Evolutionary conservation across 1,139 yeast species (phyloP).

Genomic region (Hansenula sp.): DNA sequence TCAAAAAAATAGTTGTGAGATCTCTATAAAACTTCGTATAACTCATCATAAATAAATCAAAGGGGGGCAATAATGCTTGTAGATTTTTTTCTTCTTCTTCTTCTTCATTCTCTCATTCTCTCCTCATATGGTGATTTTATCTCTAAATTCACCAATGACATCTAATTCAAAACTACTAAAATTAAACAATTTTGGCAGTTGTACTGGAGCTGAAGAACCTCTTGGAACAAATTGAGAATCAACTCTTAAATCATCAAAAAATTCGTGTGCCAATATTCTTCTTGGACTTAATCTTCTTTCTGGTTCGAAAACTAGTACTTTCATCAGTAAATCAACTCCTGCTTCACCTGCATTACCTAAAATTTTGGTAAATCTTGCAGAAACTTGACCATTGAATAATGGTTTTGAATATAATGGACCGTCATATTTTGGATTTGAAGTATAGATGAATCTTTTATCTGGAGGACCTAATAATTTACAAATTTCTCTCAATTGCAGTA

Average conservation of each 20-base stretch:
- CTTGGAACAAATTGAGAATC: constrained; percentile 57
- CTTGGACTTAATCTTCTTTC: constrained; percentile 62
- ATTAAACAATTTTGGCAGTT: constrained; percentile 34
- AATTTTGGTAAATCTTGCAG: constrained; percentile 62
- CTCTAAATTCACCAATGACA: constrained; percentile 31
- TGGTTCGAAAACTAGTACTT: constrained; percentile 71
- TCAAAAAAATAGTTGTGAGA: neutral
- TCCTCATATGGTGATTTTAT: constrained; percentile 20
- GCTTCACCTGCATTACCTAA: constrained; percentile 66
- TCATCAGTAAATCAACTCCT: constrained; percentile 67
- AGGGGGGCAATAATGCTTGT: neutral
- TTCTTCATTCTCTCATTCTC: too few species aligned
- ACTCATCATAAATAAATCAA: neutral
- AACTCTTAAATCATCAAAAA: constrained; percentile 62
- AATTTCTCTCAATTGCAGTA: constrained; percentile 71
- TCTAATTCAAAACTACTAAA: constrained; percentile 36
- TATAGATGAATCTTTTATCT: constrained; percentile 62
- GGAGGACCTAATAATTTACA: constrained; percentile 76
- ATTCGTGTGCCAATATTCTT: constrained; percentile 64
- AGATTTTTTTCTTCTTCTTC: neutral
- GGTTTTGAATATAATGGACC: constrained; percentile 73
- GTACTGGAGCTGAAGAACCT: constrained; percentile 32
- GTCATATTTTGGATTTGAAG: constrained; percentile 67
- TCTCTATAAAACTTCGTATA: constrained; percentile 1
- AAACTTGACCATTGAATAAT: constrained; percentile 53